Base-by-base conservation (phyloP, 1,139 yeast genomes). In the Saccharomyces hybrid region DNA sequence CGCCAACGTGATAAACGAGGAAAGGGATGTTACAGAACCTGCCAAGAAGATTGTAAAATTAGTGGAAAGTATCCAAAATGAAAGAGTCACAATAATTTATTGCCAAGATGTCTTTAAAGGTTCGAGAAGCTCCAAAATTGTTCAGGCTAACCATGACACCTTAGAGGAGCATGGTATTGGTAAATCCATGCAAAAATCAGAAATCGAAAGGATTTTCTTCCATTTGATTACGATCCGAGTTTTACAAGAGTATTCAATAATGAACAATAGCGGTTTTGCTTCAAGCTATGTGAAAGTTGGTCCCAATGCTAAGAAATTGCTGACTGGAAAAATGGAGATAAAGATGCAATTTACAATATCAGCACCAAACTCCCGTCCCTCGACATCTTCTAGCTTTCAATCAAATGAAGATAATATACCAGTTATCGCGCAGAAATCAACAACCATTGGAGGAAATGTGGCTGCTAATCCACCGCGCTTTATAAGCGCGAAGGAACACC, bases 61-160 rank as follows among this genome's bases (percentile, higher is more conserved):
- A 58, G 87, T 91, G 0, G 73, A 77, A 54, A 70, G 76, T 3
- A 68, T 88, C 23, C 84, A 83, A 62, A 67, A 71, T 19, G 81
- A 78, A 31, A 80, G 81, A 53, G 90, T 90, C 2, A 90, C 98
- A 0, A 75, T 87, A 11, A 76, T 88, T 19, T 85, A 89, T 62
- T 86, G 95, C 67, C 91, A 88, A 59, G 97, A 90, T 69, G 79
- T 89, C 3, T 85, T 84, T 67, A 81, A 86, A 61, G 99, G 99
- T 0, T 80, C 90, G 0, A 82, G 78, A 59, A 74, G 76, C 60
- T 78, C 79, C 47, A 86, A 84, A 63, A 80, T 90, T 54, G 73
- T 78, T 7, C 77, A 76, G 46, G 74, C 80, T 54, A 88, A 91
- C 0, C 89, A 86, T 66, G 82, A 85, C 63, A 66, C 66, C 19